These are phyloP conservation scores for Craspedostauros australis DNA, from an alignment of 108 stramenopile species.

Conservation along the genomic window DNA sequence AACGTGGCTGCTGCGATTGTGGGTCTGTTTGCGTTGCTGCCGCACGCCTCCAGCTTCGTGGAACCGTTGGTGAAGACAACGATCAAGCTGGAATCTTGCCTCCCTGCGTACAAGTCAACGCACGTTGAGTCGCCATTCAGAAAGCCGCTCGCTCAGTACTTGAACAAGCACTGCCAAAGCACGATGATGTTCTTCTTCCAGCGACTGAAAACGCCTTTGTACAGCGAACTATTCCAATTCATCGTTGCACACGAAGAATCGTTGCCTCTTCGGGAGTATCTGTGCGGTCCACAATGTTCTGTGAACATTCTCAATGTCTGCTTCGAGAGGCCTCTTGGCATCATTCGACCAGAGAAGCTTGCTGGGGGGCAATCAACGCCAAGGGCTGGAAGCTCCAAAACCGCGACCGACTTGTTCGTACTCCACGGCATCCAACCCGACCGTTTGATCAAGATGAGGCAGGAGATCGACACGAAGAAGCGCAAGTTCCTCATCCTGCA, in stretches of 20 bases:
- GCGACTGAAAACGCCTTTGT: constrained; percentile 66
- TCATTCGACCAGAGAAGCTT: constrained; percentile 79
- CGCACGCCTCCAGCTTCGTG: constrained; percentile 71
- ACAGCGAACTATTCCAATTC: constrained; percentile 70
- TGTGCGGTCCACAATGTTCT: constrained; percentile 55
- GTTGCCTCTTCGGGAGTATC: constrained; percentile 41
- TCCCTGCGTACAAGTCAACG: constrained; percentile 45
- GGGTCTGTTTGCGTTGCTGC: constrained; percentile 61
- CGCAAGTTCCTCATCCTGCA: constrained; percentile 41
- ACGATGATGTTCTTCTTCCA: constrained; percentile 76
- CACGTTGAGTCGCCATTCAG: constrained; percentile 55
- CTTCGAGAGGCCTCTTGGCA: constrained; percentile 78
- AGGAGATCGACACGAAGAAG: constrained; percentile 50
- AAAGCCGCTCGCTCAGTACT: constrained; percentile 62
- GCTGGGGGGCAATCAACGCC: no score
- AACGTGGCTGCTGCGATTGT: constrained; percentile 72
- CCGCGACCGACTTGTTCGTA: constrained; percentile 5
- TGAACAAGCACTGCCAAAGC: constrained; percentile 66
- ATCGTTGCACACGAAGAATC: constrained; percentile 54
- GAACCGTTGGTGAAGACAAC: constrained; percentile 76
- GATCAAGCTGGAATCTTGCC: constrained; percentile 58
- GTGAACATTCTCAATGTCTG: constrained; percentile 67
- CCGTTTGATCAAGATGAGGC: constrained; percentile 16
- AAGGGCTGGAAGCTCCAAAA: no score
- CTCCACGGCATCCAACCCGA: constrained; percentile 15